Base-by-base conservation (phyloP, 2,329 filamentous ascomycete genomes). In the Fusarium lateritium region DNA sequence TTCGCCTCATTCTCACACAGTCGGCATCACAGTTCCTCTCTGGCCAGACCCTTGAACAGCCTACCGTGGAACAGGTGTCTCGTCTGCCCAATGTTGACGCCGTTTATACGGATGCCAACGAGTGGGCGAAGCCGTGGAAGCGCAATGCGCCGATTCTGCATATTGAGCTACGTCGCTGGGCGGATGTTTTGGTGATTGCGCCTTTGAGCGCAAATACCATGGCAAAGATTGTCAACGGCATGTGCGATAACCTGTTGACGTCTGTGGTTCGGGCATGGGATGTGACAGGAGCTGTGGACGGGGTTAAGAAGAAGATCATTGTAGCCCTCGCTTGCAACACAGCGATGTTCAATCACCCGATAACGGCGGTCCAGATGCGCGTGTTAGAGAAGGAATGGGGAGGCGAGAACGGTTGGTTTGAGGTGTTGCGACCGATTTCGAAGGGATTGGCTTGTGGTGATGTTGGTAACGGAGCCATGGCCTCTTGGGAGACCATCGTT, bases 291-390 rank as follows among this genome's bases (percentile, higher is more conserved):
- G 76, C 84, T 17, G 81, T 91, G 8, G 89, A 92, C 63, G 79
- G 76, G 7, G 78, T 76, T 53, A 88, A 85, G 77, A 91, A 91
- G 78, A 87, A 84, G 67, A 93, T 97, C 36, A 74, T 96, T 3
- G 91, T 95, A 1, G 92, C 92, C 4, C 90, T 91, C 2, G 90
- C 92, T 31, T 97, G 97, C 93, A 97, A 98, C 78, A 94, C 89
- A 24, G 89, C 91, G 6, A 97, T 97, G 94, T 97, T 92, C 91
- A 83, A 85, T 56, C 94, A 98, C 76, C 94, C 94, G 3, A 83
- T 97, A 45, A 97, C 94, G 2, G 84, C 81, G 50, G 88, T 87
- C 67, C 93, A 97, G 68, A 80, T 97, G 38, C 81, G 81, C 40
- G 82, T 92, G 0, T 81, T 98, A 46, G 86, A 90, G 67, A 86